Evolutionary conservation across 148 eudicot genomes (phyloP).

Genomic region (Selenicereus undatus): DNA sequence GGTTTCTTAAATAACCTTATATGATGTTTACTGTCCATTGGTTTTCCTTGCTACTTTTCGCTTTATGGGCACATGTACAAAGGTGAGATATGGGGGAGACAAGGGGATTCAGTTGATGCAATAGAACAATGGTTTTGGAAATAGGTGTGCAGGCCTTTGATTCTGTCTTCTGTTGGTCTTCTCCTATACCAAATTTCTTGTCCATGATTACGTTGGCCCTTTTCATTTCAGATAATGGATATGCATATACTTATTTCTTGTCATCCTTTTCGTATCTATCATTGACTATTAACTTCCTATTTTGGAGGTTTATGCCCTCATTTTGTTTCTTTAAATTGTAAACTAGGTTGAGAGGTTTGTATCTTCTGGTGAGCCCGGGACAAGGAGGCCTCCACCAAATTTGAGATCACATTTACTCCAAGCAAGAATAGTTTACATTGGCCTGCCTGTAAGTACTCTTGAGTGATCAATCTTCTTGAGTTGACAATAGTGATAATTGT

Average conservation of each 20-base stretch:
- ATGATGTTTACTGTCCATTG: not conserved
- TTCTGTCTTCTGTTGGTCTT: too few relatives aligned
- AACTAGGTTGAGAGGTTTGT: conserved; percentile 69
- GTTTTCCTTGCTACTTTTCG: not conserved
- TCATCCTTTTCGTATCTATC: not conserved
- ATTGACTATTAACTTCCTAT: too few relatives aligned
- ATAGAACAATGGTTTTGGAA: not conserved
- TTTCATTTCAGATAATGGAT: too few relatives aligned
- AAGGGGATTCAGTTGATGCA: not conserved
- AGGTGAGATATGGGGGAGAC: not conserved
- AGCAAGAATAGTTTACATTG: conserved; percentile 75
- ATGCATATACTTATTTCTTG: too few relatives aligned
- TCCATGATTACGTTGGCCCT: too few relatives aligned
- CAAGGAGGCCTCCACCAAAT: conserved; percentile 89
- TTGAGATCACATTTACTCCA: conserved; percentile 63
- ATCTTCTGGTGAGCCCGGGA: conserved; percentile 60
- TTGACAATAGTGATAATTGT: not conserved
- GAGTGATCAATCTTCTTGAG: not conserved
- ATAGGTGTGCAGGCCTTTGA: too few relatives aligned
- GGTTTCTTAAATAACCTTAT: not conserved
- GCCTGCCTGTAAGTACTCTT: conserved; percentile 70
- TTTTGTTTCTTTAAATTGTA: conserved; percentile 7
- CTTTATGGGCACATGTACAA: not conserved
- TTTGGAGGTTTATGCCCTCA: not conserved
- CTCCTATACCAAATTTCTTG: too few relatives aligned